Base-by-base conservation (phyloP, 129 eudicot genomes). In the Oenanthe sinensis region DNA sequence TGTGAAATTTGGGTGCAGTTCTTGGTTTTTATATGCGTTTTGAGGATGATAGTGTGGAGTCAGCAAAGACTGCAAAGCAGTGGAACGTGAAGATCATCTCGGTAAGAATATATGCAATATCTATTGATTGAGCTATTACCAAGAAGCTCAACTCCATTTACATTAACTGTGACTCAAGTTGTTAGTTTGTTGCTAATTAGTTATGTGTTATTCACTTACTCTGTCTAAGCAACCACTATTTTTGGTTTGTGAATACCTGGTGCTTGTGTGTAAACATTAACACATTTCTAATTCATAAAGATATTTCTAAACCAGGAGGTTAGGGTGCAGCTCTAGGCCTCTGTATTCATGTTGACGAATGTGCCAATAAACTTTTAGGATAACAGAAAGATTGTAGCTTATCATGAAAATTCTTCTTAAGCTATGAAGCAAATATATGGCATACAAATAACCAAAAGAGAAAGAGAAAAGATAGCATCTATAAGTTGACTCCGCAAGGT, bases 31-130 rank as follows among this genome's bases (percentile, higher is more conserved):
- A 82, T 85, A 87, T 96, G 91, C 96, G 99, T 30, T 96, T 96
- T 84, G 99, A 96, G 87, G 99, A 96, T 80, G 99, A 96, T 73
- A 96, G 97, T 74, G 88, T 96, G 49, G 99, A 96, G 86, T 96
- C 99, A 58, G 99, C 97, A 10, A 96, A 92, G 87, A 86, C 58
- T 48, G 99, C 86, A 77, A 96, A 96, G 81, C 97, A 96, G 60
- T 96, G 99, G 99, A 96, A 96, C 84, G 99, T 96, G 72, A 96
- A 96, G 88, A 96, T 96, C 26, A 92, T 96, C 42, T 96, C 99
- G 88, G 99, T 96, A 77, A 90, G 92, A 73, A 40, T 55, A 15
- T 47, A n/a, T 24, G 37, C 47, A 16, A 13, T 28, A 30, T 30
- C 40, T 58, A 1, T 58, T 8, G 67, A 58, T 58, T 58, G 30